A percentile compares a stretch with the other conserved stretches of the same genome.
Evolutionary conservation across 2,329 filamentous ascomycete genomes (phyloP).

Genomic region (Botrytis fragariae): DNA sequence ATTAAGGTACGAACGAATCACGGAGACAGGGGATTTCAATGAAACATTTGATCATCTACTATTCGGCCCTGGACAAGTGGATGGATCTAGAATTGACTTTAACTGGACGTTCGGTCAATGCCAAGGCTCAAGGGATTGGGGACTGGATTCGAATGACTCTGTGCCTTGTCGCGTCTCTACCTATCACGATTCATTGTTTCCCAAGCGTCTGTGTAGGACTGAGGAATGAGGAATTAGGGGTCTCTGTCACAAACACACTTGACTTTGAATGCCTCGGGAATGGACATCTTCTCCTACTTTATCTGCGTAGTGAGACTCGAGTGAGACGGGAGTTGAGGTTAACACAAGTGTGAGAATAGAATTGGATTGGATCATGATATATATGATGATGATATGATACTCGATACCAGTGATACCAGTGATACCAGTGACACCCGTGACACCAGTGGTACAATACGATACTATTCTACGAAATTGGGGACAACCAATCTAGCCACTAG

Average conservation of each 20-base stretch:
- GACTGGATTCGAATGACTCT: background rate
- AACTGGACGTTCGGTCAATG: background rate
- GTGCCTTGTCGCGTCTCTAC: background rate
- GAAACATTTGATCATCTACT: background rate
- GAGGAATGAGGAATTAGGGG: too few relatives aligned
- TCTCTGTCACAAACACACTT: background rate
- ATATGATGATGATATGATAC: background rate
- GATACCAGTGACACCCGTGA: too few relatives aligned
- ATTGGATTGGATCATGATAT: background rate
- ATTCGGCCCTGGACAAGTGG: background rate
- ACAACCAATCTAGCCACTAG: background rate
- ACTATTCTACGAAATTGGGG: too few relatives aligned
- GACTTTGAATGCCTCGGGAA: background rate
- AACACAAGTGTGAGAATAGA: background rate
- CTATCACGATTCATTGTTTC: background rate
- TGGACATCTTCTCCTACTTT: background rate
- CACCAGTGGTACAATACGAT: too few relatives aligned
- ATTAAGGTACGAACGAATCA: background rate
- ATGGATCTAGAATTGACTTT: background rate
- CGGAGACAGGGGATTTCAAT: background rate
- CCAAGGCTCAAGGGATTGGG: background rate
- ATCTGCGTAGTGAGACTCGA: background rate
- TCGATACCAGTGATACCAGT: too few relatives aligned
- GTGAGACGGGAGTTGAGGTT: background rate
- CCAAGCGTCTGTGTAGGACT: too few relatives aligned